Conservation (phyloP, 345 rosid species). For the Raphanus raphanistrum region DNA sequence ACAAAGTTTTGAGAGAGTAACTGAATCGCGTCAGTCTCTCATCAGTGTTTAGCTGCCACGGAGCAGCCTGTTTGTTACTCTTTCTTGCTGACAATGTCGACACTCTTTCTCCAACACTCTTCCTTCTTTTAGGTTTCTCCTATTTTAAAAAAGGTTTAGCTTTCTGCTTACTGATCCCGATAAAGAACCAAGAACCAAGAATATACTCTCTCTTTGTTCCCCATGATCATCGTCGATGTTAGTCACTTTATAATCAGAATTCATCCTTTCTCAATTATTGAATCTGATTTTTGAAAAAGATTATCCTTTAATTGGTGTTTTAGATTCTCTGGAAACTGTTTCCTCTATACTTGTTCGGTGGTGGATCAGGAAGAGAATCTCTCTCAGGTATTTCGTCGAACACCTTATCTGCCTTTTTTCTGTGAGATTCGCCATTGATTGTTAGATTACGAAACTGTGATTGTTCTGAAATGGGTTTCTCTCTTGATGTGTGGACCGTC, state of each 20-base stretch:
- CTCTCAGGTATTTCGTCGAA: slow-evolving; percentile 46
- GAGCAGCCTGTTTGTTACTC: background rate
- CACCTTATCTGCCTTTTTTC: background rate
- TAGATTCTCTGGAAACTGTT: slow-evolving; percentile 47
- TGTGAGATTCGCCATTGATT: background rate
- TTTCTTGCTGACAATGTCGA: slow-evolving; percentile 33
- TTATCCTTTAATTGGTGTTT: background rate
- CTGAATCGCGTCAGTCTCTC: slow-evolving; percentile 6
- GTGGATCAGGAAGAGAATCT: slow-evolving; percentile 41
- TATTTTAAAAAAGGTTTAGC: background rate
- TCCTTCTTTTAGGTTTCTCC: background rate
- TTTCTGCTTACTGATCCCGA: slow-evolving; percentile 26
- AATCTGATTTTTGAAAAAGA: background rate
- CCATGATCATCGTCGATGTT: slow-evolving; percentile 37
- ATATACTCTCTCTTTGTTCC: slow-evolving; percentile 9
- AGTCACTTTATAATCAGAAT: background rate
- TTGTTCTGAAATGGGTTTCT: background rate
- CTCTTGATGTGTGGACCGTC: slow-evolving; percentile 7
- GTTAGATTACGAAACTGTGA: background rate
- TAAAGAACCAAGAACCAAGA: background rate
- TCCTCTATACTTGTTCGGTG: slow-evolving; percentile 35
- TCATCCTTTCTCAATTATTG: background rate
- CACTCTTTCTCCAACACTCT: slow-evolving; percentile 33
- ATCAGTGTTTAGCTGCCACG: slow-evolving; percentile 9
- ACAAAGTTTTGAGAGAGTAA: slow-evolving; percentile 3